Conservation (phyloP, 2,329 filamentous ascomycete species). For the Cladosporium sp. region DNA sequence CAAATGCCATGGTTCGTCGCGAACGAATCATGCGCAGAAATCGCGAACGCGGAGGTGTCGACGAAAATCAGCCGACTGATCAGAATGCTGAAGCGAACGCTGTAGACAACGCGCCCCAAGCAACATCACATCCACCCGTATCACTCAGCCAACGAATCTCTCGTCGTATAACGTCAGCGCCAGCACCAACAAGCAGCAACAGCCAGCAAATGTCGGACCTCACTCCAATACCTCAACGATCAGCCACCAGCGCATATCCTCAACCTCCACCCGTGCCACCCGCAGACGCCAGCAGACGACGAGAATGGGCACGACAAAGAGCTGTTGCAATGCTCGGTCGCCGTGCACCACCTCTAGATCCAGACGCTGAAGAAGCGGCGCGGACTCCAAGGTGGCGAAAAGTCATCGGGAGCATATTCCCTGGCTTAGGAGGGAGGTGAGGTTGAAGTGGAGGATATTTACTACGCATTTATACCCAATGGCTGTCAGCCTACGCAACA, state of each 20-base stretch:
- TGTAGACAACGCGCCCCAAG: conserved; percentile 7
- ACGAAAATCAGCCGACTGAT: conserved; percentile 9
- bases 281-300: conserved; percentile 31
- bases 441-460: background rate
- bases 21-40: conserved; percentile 69
- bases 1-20: conserved; percentile 82
- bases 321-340: conserved; percentile 47
- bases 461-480: background rate
- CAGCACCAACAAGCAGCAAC: background rate
- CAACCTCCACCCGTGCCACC: conserved; percentile 25
- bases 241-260: conserved; percentile 15
- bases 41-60: conserved; percentile 48
- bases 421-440: conserved; percentile 24
- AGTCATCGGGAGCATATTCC: conserved; percentile 34
- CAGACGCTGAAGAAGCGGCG: conserved; percentile 34
- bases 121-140: conserved; percentile 19
- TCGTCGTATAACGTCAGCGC: conserved; percentile 19
- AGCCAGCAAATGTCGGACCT: conserved; percentile 30
- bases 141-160: conserved; percentile 17
- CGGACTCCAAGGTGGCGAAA: conserved; percentile 35
- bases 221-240: conserved; percentile 15
- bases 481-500: background rate
- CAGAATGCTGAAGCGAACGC: background rate
- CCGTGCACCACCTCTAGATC: conserved; percentile 30
- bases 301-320: conserved; percentile 50